Conservation (phyloP, 129 eudicot genomes). For the Rutidosis leptorrhynchoides region DNA sequence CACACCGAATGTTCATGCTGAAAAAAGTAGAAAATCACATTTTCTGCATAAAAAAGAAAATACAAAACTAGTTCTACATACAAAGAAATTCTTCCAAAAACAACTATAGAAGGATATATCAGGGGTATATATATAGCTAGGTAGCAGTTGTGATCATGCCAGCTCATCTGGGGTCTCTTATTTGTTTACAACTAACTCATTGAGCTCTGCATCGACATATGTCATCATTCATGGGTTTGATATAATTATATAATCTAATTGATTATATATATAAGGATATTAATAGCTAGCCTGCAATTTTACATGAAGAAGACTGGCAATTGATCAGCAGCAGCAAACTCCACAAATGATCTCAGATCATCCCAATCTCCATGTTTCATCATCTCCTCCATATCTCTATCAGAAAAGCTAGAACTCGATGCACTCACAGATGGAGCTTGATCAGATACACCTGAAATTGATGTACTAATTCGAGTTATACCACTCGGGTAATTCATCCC, state of each 20-base stretch:
- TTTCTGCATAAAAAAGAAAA: no score
- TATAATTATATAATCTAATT: no score
- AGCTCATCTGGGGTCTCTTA: neutral
- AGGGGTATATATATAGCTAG: no score
- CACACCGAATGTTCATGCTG: no score
- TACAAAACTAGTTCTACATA: no score
- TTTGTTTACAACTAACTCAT: neutral
- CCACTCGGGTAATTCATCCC: conserved; percentile 26
- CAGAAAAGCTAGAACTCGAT: conserved; percentile 37
- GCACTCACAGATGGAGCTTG: conserved; percentile 23
- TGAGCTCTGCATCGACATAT: neutral
- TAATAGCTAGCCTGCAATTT: no score
- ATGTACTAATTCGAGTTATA: neutral
- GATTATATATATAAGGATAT: no score
- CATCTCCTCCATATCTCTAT: conserved; percentile 40
- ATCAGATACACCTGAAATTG: conserved; percentile 17
- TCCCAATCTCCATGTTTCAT: conserved; percentile 61
- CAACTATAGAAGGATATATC: no score
- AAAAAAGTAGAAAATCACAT: no score
- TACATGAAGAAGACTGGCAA: conserved; percentile 22
- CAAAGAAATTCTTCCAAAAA: no score
- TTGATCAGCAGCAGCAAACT: conserved; percentile 36
- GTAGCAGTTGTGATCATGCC: neutral
- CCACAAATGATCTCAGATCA: conserved; percentile 57
- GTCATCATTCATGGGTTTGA: neutral